These are phyloP conservation scores for Roridomyces roridus DNA, from an alignment of 768 basidiomycete genomes.

Conservation along the genomic window DNA sequence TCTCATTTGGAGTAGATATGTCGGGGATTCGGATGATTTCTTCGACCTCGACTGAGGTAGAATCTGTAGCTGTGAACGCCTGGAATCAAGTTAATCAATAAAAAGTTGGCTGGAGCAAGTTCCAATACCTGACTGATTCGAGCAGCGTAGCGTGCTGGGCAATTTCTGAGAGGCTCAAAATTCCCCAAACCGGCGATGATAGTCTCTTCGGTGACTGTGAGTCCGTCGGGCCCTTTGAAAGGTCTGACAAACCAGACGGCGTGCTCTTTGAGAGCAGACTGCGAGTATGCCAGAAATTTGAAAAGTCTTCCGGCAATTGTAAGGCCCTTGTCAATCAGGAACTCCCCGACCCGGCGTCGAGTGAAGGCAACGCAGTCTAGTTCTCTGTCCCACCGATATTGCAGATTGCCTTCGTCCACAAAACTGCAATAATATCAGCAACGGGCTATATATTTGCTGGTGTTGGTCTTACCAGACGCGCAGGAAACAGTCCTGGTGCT, in stretches of 20 bases:
- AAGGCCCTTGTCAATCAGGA: conserved; percentile 52
- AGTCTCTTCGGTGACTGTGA: conserved; percentile 42
- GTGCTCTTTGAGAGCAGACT: conserved; percentile 75
- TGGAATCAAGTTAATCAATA: too few species aligned
- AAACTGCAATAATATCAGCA: conserved; percentile 37
- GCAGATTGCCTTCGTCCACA: conserved; percentile 60
- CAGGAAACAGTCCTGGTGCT: conserved; percentile 59
- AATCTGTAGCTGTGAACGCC: conserved; percentile 78
- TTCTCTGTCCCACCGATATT: conserved; percentile 62
- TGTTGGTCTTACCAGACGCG: conserved; percentile 50
- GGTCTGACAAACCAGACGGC: conserved; percentile 68
- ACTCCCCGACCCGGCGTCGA: conserved; percentile 48
- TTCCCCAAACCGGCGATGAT: conserved; percentile 64
- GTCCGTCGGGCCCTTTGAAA: conserved; percentile 44
- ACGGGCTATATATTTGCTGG: too few species aligned
- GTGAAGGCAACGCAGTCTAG: conserved; percentile 60
- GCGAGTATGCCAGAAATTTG: conserved; percentile 73
- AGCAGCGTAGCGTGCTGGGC: conserved; percentile 75
- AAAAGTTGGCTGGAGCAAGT: too few species aligned
- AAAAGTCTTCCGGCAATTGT: conserved; percentile 60
- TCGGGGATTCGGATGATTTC: conserved; percentile 53
- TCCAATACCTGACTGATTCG: conserved; percentile 57
- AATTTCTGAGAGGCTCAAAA: conserved; percentile 58
- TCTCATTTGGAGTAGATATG: conserved; percentile 36
- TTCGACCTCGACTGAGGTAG: conserved; percentile 51